Conservation (phyloP, 2,329 filamentous ascomycete species). For the Aspergillus novofumigatus region DNA sequence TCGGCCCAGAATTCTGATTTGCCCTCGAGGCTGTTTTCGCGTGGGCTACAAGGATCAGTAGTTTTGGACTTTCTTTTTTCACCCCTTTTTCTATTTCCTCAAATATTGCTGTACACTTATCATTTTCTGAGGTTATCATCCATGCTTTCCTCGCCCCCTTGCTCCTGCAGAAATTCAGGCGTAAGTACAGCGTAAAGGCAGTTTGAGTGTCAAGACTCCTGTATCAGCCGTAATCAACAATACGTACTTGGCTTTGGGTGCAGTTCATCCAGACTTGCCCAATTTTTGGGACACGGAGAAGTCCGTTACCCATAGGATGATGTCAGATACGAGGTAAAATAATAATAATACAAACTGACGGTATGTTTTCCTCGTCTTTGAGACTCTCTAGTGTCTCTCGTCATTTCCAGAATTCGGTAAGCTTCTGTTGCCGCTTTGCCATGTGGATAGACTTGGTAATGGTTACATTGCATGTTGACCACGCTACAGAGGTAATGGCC, state of each 20-base stretch:
- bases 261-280: background rate
- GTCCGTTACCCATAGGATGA: background rate
- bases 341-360: background rate
- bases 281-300: background rate
- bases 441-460: background rate
- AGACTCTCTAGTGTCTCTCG: too few relatives aligned
- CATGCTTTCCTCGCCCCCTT: slow-evolving; percentile 1
- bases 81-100: background rate
- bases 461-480: background rate
- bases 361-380: background rate
- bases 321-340: background rate
- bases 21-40: slow-evolving; percentile 7
- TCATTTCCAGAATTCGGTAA: background rate
- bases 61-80: background rate
- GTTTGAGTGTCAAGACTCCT: background rate
- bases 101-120: background rate
- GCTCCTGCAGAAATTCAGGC: background rate
- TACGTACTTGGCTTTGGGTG: background rate
- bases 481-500: too few relatives aligned
- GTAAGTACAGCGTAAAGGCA: too few relatives aligned
- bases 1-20: background rate
- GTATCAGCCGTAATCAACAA: background rate
- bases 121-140: slow-evolving; percentile 1
- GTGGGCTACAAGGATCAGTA: slow-evolving; percentile 19
- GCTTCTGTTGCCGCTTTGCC: background rate